Percentiles rank a stretch among this genome's conserved stretches.
phyloP scores from a whole-genome alignment of 306 rosid species.

The Casuarina equisetifolia region DNA sequence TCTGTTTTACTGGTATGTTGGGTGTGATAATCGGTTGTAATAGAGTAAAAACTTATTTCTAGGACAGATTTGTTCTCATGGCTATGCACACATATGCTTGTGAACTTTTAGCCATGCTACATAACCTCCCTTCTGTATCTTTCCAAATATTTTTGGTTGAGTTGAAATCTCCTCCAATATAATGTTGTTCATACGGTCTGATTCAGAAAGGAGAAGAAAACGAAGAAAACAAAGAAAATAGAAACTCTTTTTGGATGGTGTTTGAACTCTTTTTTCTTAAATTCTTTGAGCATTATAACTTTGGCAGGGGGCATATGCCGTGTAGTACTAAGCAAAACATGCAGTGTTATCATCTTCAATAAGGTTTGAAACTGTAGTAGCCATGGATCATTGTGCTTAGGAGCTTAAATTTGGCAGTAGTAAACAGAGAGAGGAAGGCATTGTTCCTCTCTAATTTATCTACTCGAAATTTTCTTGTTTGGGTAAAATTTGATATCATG shows the following conservation, averaged over 20 bases:
- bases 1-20: not conserved
- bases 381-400: too few relatives aligned
- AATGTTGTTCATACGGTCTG: not conserved
- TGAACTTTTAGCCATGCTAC: not conserved
- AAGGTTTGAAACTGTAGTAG: too few relatives aligned
- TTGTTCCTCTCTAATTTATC: too few relatives aligned
- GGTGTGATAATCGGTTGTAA: not conserved
- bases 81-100: not conserved
- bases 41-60: not conserved
- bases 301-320: not conserved
- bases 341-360: not conserved
- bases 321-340: not conserved
- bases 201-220: not conserved
- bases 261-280: not conserved
- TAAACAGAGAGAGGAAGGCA: too few relatives aligned
- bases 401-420: too few relatives aligned
- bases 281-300: not conserved
- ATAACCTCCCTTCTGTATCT: not conserved
- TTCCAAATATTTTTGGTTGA: not conserved
- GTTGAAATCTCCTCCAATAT: not conserved
- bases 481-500: too few relatives aligned
- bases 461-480: too few relatives aligned
- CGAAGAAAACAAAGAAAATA: not conserved
- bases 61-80: not conserved
- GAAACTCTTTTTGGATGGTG: not conserved